A percentile compares a stretch with the other conserved stretches of the same genome.
phyloP scores from a whole-genome alignment of 2,329 filamentous ascomycete genomes.

The Fusarium veterinarium region DNA sequence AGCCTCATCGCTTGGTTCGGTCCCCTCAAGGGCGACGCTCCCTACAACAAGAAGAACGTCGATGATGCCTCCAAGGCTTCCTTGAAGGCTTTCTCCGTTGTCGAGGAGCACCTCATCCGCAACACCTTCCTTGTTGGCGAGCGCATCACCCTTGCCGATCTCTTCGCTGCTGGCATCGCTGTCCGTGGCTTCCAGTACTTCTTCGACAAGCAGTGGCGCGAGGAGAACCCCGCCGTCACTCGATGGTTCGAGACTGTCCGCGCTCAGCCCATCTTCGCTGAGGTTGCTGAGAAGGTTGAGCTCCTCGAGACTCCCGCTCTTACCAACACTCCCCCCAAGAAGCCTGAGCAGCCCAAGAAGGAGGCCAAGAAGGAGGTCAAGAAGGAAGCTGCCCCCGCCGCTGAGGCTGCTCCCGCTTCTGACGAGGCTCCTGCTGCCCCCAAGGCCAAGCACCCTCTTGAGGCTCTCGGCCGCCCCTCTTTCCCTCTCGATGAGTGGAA shows the following conservation, averaged over 20 bases:
- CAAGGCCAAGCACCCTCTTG: conserved; percentile 96
- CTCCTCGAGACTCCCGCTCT: conserved; percentile 86
- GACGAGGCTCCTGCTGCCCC: conserved; percentile 67
- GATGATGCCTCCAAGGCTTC: conserved; percentile 81
- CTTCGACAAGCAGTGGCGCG: conserved; percentile 91
- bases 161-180: conserved; percentile 84
- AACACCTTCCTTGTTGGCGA: conserved; percentile 99
- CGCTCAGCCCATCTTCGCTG: conserved; percentile 92
- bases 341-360: conserved; percentile 77
- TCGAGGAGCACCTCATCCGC: conserved; percentile 88
- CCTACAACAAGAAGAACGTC: conserved; percentile 98
- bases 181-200: conserved; percentile 92
- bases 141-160: conserved; percentile 94
- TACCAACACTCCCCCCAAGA: conserved; percentile 78
- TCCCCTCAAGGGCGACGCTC: conserved; percentile 81
- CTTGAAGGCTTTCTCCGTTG: conserved; percentile 74
- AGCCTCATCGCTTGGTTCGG: conserved; percentile 83
- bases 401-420: conserved; percentile 51
- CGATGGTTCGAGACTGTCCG: conserved; percentile 96
- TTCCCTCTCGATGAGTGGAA: conserved; percentile 97
- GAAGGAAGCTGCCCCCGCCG: conserved; percentile 50
- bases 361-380: conserved; percentile 72
- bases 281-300: conserved; percentile 78
- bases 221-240: conserved; percentile 83
- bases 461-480: conserved; percentile 81